Evolutionary conservation across 2,329 filamentous ascomycete species (phyloP).

Genomic region (Verticillium albo-atrum): DNA sequence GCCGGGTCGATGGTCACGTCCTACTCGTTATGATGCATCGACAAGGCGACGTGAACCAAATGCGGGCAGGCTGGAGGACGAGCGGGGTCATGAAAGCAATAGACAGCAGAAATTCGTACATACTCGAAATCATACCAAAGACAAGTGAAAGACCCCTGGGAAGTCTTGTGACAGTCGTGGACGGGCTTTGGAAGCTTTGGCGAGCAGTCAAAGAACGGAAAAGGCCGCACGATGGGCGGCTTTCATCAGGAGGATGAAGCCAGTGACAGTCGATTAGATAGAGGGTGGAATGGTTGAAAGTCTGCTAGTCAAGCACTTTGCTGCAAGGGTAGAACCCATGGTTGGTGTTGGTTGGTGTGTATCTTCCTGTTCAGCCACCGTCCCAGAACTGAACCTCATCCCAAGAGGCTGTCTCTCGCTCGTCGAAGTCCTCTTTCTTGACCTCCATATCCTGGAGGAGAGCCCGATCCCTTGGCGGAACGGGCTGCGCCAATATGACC

Average conservation of each 20-base stretch:
- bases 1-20: not conserved
- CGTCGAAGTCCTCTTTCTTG: conserved; percentile 13
- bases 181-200: too few species aligned
- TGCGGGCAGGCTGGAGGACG: not conserved
- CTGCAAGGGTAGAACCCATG: too few species aligned
- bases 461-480: conserved; percentile 37
- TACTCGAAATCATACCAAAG: too few species aligned
- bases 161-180: too few species aligned
- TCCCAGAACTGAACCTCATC: conserved; percentile 1
- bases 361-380: not conserved
- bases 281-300: too few species aligned
- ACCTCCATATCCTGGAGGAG: conserved; percentile 1
- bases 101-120: not conserved
- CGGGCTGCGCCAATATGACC: conserved; percentile 66
- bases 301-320: too few species aligned
- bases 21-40: not conserved
- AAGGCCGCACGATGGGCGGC: too few species aligned
- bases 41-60: not conserved
- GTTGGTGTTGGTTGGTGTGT: too few species aligned
- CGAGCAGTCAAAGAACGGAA: too few species aligned
- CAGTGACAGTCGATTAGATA: not conserved
- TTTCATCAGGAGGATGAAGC: too few species aligned
- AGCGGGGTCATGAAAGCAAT: not conserved
- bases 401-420: not conserved
- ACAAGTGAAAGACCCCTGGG: too few species aligned